phyloP scores from a whole-genome alignment of 176 grass and related monocot genomes.

The Ensete ventricosum region DNA sequence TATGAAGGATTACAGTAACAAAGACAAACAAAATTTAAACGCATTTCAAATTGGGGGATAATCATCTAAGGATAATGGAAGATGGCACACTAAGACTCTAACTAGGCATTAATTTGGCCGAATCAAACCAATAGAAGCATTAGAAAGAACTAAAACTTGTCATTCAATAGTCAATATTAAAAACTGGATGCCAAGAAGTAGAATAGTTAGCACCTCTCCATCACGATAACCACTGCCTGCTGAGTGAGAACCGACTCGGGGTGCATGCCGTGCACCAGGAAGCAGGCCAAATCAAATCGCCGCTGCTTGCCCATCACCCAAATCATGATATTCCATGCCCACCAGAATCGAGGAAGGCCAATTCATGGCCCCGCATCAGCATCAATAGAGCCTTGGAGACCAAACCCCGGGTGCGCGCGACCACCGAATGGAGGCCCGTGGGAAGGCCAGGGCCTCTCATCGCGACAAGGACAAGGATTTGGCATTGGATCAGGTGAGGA shows the following conservation, averaged over 20 bases:
- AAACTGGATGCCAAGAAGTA: no score
- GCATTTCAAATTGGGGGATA: no score
- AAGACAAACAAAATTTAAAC: no score
- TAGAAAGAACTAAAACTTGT: no score
- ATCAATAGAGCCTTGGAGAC: background rate
- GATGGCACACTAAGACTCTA: no score
- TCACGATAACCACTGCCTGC: constrained; percentile 54
- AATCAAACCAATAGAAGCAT: no score
- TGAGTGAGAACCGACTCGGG: constrained; percentile 43
- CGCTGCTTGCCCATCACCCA: constrained; percentile 5
- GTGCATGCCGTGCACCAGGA: constrained; percentile 39
- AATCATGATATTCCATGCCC: background rate
- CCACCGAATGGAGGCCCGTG: constrained; percentile 20
- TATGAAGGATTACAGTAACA: no score
- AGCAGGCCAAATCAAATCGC: constrained; percentile 7
- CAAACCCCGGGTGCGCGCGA: background rate
- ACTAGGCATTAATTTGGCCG: no score
- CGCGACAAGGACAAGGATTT: constrained; percentile 31
- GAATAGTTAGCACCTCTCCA: constrained; percentile 41
- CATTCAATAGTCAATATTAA: no score
- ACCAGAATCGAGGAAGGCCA: constrained; percentile 1
- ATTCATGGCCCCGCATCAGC: background rate
- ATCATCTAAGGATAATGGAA: no score
- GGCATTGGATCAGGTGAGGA: constrained; percentile 27
- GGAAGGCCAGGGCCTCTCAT: constrained; percentile 36